Percentiles rank a stretch among this genome's conserved stretches.
phyloP scores from a whole-genome alignment of 2,329 filamentous ascomycete genomes.

The Colletotrichum australisinense region DNA sequence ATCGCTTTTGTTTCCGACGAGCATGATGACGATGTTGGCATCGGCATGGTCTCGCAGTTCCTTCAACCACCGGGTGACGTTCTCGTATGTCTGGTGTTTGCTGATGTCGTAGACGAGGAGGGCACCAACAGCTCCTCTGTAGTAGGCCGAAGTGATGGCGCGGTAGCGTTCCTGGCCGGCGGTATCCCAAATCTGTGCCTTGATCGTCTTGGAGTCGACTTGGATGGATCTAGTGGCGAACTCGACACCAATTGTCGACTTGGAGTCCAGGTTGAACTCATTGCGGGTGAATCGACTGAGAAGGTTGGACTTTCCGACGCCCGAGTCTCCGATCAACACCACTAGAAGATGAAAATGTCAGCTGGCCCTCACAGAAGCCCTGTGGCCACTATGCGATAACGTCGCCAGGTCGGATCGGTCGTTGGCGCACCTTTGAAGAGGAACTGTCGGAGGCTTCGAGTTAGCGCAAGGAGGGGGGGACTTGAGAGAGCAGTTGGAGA shows the following conservation, averaged over 20 bases:
- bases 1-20: conserved; percentile 99
- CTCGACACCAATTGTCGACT: conserved; percentile 99
- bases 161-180: conserved; percentile 99
- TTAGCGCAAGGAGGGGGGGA: conserved; percentile 38
- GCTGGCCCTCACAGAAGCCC: conserved; percentile 29
- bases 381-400: conserved; percentile 14
- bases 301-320: conserved; percentile 99
- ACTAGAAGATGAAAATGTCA: conserved; percentile 66
- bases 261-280: conserved; percentile 99
- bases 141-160: conserved; percentile 99
- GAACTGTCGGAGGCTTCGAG: conserved; percentile 70
- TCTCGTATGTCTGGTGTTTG: conserved; percentile 99
- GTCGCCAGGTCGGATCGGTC: conserved; percentile 40
- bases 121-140: conserved; percentile 95
- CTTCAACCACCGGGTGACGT: conserved; percentile 98
- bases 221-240: conserved; percentile 99
- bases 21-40: conserved; percentile 99
- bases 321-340: conserved; percentile 98
- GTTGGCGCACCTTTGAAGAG: conserved; percentile 90
- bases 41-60: conserved; percentile 98
- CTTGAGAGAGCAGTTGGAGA: conserved; percentile 39
- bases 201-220: conserved; percentile 99
- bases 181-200: conserved; percentile 99
- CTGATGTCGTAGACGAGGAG: conserved; percentile 99
- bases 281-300: conserved; percentile 99